Evolutionary conservation across 2,329 filamentous ascomycete genomes (phyloP), one percentile per base, ranked within the genome.

Genomic region (Hypoxylon sp.): DNA sequence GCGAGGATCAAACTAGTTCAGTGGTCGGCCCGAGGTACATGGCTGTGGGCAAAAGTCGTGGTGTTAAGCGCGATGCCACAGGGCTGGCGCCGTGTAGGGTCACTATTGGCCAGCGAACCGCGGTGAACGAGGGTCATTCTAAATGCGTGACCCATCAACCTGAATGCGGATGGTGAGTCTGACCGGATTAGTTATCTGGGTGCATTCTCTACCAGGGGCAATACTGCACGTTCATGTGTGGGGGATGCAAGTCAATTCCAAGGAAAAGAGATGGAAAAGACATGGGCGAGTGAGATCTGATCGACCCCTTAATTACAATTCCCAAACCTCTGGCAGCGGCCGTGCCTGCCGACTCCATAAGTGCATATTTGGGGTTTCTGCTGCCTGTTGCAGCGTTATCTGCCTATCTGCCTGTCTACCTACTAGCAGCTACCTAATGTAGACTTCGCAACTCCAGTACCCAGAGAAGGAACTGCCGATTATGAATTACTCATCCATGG

Each of bases 11-110:
- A 60, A 44, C 48, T 17, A 59, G 50, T 25, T 25, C 55, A 27
- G 48, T 44, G 22, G 65, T 71, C 70, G 68, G 68, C 33, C 68
- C 70, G 70, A 66, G 54, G 31, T 55, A 62, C 14, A 50, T 55
- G 48, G 11, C 48, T 40, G 40, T 37, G 44, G 61, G 64, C 61
- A 46, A 66, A 55, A 55, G 63, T 44, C 40, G 64, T 60, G 64
- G 30, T 40, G 44, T 56, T 66, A 68, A 62, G 57, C 68, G 64
- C 70, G 70, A 68, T 59, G 64, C 55, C 46, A 61, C 31, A 44
- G 50, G 40, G 25, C 37, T 55, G 61, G 33, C 27, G 62, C 40
- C 33, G 49, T 58, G 46, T 64, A 46, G 50, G 56, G 62, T 66
- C 30, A 55, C 56, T 11, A 71, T 71, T 71, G 69, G 69, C 27